Conservation (phyloP, 768 basidiomycete genomes). For the Crucibulum laeve region DNA sequence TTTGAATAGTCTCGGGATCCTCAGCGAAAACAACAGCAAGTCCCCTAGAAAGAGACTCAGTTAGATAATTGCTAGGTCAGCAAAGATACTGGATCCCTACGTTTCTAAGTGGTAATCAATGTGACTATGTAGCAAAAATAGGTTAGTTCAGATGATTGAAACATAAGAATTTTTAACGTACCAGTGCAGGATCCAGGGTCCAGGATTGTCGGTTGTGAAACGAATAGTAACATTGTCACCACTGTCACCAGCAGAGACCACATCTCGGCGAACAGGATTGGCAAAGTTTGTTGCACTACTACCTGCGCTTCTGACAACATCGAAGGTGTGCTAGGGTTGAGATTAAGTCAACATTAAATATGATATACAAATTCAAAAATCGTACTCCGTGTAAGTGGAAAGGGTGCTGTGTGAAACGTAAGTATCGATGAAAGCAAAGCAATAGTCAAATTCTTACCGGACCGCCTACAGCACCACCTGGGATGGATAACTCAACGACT, state of each 20-base stretch:
- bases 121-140: no score
- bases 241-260: slow-evolving; percentile 13
- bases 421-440: neutral
- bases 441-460: slow-evolving; percentile 21
- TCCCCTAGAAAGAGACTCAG: slow-evolving; percentile 3
- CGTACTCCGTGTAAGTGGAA: slow-evolving; percentile 15
- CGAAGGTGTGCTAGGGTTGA: slow-evolving; percentile 3
- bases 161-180: neutral
- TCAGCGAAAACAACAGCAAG: slow-evolving; percentile 9
- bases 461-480: slow-evolving; percentile 27
- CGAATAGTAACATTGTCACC: slow-evolving; percentile 12
- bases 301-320: neutral
- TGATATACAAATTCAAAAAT: neutral
- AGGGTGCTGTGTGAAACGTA: slow-evolving; percentile 9
- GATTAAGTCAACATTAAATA: slow-evolving; percentile 17
- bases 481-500: slow-evolving; percentile 44
- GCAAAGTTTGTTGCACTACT: neutral
- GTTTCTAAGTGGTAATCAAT: slow-evolving; percentile 8
- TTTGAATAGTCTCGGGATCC: slow-evolving; percentile 1
- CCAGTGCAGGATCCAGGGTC: slow-evolving; percentile 7
- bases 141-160: neutral
- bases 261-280: slow-evolving; percentile 29
- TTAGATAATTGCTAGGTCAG: neutral
- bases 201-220: slow-evolving; percentile 8
- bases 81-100: neutral